Conservation (phyloP, 768 basidiomycete species). For the Filobasidium floriforme region DNA sequence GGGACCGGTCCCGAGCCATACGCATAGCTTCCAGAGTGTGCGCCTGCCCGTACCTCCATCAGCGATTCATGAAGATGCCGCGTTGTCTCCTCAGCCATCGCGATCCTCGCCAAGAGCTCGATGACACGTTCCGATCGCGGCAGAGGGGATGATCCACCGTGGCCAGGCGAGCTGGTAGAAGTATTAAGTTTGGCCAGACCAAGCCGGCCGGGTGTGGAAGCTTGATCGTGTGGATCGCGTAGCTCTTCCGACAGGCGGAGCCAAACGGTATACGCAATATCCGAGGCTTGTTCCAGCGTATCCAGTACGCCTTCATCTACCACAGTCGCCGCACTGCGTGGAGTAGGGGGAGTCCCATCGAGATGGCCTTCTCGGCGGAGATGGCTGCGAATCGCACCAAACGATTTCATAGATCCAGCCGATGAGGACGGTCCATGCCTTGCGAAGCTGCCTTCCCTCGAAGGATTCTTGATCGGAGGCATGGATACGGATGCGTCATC, state of each 20-base stretch:
- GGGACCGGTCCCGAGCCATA: constrained; percentile 42
- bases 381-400: constrained; percentile 31
- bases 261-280: constrained; percentile 75
- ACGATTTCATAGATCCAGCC: constrained; percentile 44
- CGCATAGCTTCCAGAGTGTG: background rate
- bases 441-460: constrained; percentile 9
- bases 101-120: constrained; percentile 45
- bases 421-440: constrained; percentile 42
- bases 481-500: constrained; percentile 40
- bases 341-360: constrained; percentile 44
- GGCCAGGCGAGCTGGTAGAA: background rate
- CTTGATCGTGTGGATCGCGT: constrained; percentile 14
- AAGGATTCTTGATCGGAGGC: constrained; percentile 34
- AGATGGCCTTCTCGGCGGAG: constrained; percentile 40
- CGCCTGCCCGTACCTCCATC: constrained; percentile 54
- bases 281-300: constrained; percentile 68
- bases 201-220: background rate
- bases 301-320: constrained; percentile 73
- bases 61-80: constrained; percentile 58
- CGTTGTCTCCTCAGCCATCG: constrained; percentile 60
- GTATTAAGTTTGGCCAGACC: constrained; percentile 2
- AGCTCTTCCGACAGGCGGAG: constrained; percentile 54
- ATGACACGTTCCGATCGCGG: constrained; percentile 17
- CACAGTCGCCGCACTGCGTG: constrained; percentile 53
- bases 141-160: background rate